Evolutionary conservation across 345 rosid species (phyloP).

Genomic region (Linum usitatissimum): DNA sequence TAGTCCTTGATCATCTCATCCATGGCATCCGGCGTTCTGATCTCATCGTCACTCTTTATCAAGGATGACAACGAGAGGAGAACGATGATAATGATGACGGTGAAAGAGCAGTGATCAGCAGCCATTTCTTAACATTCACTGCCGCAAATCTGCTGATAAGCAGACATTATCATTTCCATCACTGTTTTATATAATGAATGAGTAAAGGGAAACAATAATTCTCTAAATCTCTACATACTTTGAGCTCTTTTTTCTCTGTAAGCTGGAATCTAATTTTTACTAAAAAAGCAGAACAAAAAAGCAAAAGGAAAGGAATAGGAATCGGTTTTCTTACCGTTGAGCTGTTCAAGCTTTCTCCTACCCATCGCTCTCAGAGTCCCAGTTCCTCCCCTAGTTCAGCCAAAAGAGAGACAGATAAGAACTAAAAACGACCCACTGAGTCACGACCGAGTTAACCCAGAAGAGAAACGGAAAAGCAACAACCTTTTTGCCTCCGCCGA

Average conservation of each 20-base stretch:
- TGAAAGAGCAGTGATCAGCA: neutral
- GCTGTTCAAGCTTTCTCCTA: neutral
- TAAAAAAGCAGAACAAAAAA: neutral
- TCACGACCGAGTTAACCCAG: no score
- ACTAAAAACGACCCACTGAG: no score
- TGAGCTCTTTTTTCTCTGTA: neutral
- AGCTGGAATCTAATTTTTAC: neutral
- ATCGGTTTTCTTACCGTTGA: neutral
- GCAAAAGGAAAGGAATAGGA: neutral
- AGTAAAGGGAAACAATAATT: neutral
- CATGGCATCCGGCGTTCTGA: constrained; percentile 3
- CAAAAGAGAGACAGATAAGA: no score
- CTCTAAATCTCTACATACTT: neutral
- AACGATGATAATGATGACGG: neutral
- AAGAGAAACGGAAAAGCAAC: no score
- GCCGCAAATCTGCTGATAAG: neutral
- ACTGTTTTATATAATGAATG: neutral
- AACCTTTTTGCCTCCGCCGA: no score
- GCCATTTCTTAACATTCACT: neutral
- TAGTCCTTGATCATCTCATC: constrained; percentile 76
- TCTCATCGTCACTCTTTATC: neutral
- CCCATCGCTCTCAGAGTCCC: neutral
- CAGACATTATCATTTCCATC: neutral
- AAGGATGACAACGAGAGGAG: neutral
- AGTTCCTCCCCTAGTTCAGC: neutral